Evolutionary conservation across 805 yeast species (phyloP).

Genomic region (Lipomyces chichibuensis): DNA sequence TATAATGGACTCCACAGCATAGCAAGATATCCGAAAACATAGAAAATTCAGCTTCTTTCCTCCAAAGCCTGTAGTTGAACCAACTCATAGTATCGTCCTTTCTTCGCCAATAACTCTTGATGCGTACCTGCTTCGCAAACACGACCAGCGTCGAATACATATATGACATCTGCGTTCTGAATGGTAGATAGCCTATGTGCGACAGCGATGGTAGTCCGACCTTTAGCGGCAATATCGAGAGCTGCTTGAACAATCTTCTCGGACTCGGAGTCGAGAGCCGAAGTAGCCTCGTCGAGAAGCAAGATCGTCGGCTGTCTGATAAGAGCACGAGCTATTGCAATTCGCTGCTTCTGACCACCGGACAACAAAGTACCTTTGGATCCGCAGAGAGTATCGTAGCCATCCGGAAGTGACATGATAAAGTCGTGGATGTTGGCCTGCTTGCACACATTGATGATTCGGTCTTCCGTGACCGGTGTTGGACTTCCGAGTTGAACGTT

Average conservation of each 20-base stretch:
- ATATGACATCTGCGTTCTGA: constrained; percentile 55
- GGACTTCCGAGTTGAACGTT: constrained; percentile 56
- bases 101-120: constrained; percentile 46
- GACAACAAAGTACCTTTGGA: constrained; percentile 56
- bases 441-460: constrained; percentile 52
- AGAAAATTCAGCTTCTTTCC: neutral
- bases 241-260: constrained; percentile 68
- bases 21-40: too few relatives aligned
- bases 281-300: constrained; percentile 61
- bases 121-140: constrained; percentile 57
- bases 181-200: constrained; percentile 73
- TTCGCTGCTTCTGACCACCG: constrained; percentile 67
- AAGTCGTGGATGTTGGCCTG: constrained; percentile 65
- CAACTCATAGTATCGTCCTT: constrained; percentile 47
- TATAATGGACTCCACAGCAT: too few relatives aligned
- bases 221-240: constrained; percentile 57
- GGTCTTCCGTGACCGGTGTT: constrained; percentile 48
- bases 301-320: constrained; percentile 58
- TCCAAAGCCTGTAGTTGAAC: constrained; percentile 48
- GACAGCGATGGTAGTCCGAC: constrained; percentile 71
- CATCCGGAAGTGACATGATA: constrained; percentile 59
- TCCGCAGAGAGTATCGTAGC: constrained; percentile 59
- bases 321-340: constrained; percentile 65
- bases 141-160: constrained; percentile 56
- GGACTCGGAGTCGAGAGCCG: constrained; percentile 59